Base-by-base conservation (phyloP, 139 green algal genomes). In the Chara braunii region DNA sequence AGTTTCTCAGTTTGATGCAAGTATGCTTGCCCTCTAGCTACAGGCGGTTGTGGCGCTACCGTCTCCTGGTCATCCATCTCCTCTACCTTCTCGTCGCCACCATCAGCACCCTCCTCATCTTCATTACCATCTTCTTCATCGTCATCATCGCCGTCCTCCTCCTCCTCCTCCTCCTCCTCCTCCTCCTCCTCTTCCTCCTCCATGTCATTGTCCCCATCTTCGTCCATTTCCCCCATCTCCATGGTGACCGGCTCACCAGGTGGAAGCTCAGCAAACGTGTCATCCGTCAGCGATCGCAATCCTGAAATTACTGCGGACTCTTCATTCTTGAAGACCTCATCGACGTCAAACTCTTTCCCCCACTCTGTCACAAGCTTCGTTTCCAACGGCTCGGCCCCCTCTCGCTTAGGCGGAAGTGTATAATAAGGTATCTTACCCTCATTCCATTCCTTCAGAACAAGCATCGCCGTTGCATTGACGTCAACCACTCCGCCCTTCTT, bases 391-490 rank as follows among this genome's bases (percentile, higher is more conserved):
- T 80, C 80, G 42, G 81, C 68, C 11, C 63, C 53, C 18, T 68
- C 59, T 42, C 78, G 75, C 45, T 71, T 55, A 2, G 90, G 87
- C 0, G 90, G 90, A 24, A 81, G 37, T 5, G 87, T 96, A 84
- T 84, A 95, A 43, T 72, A 75, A 4, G 66, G 66, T n/a, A 75
- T 72, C 8, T 44, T 70, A 29, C 93, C 93, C 42, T 85, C 80
- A 70, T 94, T 94, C 93, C 93, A 99, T 78, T 99, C 92, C 60
- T 88, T 74, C 31, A 96, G 80, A n/a, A 95, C 78, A 24, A 94
- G 80, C 11, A 67, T 68, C 0, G 88, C 90, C 0, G 85, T 82
- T 6, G 79, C 84, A n/a, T 43, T n/a, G 6, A 76, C 65, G 66
- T 95, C 78, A 1, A 82, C 75, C 1, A 84, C 78, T 42, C 86